Conservation (phyloP, 2,329 filamentous ascomycete species). For the Lecanicillium sp. region DNA sequence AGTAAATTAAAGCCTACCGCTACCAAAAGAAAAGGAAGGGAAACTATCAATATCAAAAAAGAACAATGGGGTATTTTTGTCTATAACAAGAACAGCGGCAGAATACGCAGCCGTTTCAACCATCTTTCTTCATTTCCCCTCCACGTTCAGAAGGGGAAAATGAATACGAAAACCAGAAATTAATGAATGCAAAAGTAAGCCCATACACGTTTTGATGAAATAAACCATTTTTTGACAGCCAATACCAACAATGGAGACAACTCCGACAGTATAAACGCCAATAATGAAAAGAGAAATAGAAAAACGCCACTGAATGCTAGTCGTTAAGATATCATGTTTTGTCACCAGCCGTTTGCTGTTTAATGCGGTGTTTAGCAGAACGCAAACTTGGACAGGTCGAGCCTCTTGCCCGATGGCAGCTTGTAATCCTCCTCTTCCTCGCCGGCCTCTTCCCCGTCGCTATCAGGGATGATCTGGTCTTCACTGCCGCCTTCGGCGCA, state of each 20-base stretch:
- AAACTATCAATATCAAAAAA: not conserved
- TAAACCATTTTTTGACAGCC: not conserved
- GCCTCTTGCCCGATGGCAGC: constrained; percentile 23
- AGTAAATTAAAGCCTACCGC: not conserved
- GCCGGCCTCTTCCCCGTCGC: constrained; percentile 40
- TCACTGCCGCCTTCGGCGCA: constrained; percentile 42
- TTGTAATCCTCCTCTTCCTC: constrained; percentile 26
- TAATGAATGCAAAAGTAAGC: no score
- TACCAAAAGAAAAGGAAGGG: not conserved
- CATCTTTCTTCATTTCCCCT: no score
- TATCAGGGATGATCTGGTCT: constrained; percentile 50
- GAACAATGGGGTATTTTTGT: not conserved
- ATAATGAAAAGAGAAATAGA: not conserved
- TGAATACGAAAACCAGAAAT: no score
- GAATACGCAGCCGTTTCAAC: no score
- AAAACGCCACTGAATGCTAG: constrained; percentile 1
- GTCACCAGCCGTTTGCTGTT: no score
- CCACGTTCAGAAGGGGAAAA: no score
- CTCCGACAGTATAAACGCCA: not conserved
- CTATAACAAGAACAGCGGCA: not conserved
- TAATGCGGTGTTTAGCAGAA: no score
- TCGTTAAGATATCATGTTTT: not conserved
- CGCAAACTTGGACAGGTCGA: constrained; percentile 46
- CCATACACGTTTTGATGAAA: not conserved
- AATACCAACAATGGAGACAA: not conserved